Evolutionary conservation across 1,284 basidiomycete species (phyloP).

Genomic region (Phaffia rhodozyma): DNA sequence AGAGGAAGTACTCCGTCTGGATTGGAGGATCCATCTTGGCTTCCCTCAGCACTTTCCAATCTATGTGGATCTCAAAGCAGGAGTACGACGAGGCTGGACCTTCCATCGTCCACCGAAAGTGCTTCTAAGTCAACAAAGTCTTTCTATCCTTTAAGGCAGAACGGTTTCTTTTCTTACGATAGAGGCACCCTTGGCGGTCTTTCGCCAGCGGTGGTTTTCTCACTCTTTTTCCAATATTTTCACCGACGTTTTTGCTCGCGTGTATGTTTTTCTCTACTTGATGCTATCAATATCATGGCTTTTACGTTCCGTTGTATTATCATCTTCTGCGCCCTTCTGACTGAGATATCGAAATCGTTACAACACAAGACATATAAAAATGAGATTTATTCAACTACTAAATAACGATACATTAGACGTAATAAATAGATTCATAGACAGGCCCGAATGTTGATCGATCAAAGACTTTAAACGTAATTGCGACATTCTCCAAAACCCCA

Average conservation of each 20-base stretch:
- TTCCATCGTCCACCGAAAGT: conserved; percentile 65
- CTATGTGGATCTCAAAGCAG: conserved; percentile 83
- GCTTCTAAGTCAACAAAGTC: conserved; percentile 9
- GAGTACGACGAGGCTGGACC: conserved; percentile 82
- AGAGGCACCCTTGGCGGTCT: neutral
- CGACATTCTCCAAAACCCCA: too few species aligned
- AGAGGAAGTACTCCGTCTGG: conserved; percentile 87
- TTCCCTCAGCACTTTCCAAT: conserved; percentile 90
- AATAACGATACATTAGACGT: too few species aligned
- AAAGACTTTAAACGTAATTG: too few species aligned
- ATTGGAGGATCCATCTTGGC: conserved; percentile 97
- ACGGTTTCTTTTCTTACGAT: neutral
- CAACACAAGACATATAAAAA: too few species aligned
- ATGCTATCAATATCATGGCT: too few species aligned
- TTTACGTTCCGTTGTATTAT: too few species aligned
- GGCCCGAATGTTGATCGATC: too few species aligned
- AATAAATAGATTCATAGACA: too few species aligned
- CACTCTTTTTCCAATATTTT: neutral
- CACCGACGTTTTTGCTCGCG: neutral
- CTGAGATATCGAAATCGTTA: too few species aligned
- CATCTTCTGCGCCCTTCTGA: too few species aligned
- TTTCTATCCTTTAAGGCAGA: neutral
- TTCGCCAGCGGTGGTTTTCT: neutral
- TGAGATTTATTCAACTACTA: too few species aligned
- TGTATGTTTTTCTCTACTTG: neutral